phyloP scores from a whole-genome alignment of 768 basidiomycete genomes.

The Leucocoprinus leucothites region DNA sequence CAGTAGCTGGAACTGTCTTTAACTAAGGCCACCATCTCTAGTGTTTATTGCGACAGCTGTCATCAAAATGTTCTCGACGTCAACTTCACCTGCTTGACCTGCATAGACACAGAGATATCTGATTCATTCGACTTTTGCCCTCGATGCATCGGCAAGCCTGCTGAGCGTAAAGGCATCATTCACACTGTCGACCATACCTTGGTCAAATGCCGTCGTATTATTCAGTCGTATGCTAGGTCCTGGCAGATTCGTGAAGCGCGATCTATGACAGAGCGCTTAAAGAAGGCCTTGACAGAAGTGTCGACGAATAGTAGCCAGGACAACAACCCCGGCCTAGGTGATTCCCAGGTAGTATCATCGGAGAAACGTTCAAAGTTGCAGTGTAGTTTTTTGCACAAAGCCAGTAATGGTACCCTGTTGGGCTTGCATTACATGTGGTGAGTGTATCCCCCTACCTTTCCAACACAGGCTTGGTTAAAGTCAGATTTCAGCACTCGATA shows the following conservation, averaged over 20 bases:
- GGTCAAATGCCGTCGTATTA: background rate
- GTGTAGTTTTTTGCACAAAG: constrained; percentile 12
- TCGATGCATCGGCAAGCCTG: constrained; percentile 1
- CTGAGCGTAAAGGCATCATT: constrained; percentile 1
- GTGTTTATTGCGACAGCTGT: constrained; percentile 32
- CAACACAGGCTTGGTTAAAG: background rate
- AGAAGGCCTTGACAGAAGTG: constrained; percentile 4
- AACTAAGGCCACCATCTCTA: constrained; percentile 11
- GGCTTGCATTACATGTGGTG: constrained; percentile 13
- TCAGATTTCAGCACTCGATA: background rate
- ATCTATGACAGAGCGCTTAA: background rate
- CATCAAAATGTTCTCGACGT: constrained; percentile 27
- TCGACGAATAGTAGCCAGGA: background rate
- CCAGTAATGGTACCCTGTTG: constrained; percentile 9
- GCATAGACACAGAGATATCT: constrained; percentile 31
- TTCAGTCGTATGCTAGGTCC: constrained; percentile 1
- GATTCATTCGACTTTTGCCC: constrained; percentile 11
- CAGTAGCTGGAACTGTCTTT: no score
- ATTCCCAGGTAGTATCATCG: background rate
- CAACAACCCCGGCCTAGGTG: no score
- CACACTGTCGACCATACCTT: constrained; percentile 9
- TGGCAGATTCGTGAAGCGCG: constrained; percentile 4
- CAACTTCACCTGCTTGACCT: constrained; percentile 28
- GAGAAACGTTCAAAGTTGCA: background rate
- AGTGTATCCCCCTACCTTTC: background rate